Evolutionary conservation across 148 eudicot genomes (phyloP).

Genomic region (Diospyros kaki): DNA sequence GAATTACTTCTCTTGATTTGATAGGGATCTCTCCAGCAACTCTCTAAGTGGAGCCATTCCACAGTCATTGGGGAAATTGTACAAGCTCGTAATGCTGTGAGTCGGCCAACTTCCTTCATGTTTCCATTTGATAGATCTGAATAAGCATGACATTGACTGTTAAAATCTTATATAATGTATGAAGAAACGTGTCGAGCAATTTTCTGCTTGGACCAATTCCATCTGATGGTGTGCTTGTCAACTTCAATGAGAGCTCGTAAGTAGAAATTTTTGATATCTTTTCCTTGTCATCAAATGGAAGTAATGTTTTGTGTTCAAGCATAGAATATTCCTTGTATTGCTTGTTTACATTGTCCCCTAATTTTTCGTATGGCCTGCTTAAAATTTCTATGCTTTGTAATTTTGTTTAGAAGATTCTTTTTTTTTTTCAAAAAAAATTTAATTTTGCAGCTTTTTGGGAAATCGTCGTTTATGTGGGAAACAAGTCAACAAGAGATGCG

Average conservation of each 20-base stretch:
- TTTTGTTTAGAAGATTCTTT: no score
- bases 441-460: constrained; percentile 63
- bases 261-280: constrained; percentile 20
- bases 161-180: constrained; percentile 17
- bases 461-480: constrained; percentile 78
- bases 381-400: no score
- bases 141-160: constrained; percentile 12
- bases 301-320: not conserved
- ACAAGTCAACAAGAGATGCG: constrained; percentile 57
- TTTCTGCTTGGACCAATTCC: constrained; percentile 83
- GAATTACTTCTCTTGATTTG: constrained; percentile 18
- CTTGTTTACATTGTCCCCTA: not conserved
- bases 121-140: constrained; percentile 7
- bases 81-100: constrained; percentile 68
- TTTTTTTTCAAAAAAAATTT: no score
- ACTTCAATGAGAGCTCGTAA: constrained; percentile 75
- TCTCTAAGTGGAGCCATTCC: constrained; percentile 77
- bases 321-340: not conserved
- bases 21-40: constrained; percentile 90
- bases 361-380: no score
- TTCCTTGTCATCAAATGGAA: not conserved
- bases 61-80: constrained; percentile 69
- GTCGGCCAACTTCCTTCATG: constrained; percentile 26
- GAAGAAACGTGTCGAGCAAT: constrained; percentile 88
- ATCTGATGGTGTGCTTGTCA: constrained; percentile 62